These are phyloP conservation scores for Gentiana macrophylla DNA, from an alignment of 257 asterid species.

Conservation along the genomic window DNA sequence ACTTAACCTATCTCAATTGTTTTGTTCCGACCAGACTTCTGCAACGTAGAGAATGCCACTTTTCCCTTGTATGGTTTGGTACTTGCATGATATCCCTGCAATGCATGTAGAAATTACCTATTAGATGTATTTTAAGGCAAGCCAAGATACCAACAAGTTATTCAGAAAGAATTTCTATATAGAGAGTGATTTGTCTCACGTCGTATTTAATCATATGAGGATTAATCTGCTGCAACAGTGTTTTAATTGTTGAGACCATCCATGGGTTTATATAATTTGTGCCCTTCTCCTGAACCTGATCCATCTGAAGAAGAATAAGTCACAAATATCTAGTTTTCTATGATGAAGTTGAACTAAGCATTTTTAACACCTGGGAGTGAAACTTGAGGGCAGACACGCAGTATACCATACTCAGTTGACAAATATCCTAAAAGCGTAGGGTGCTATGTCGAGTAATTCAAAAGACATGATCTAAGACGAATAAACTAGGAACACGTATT, in stretches of 20 bases:
- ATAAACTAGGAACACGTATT: no score
- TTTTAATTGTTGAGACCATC: conserved; percentile 39
- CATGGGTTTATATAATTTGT: conserved; percentile 60
- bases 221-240: conserved; percentile 24
- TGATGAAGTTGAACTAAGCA: background rate
- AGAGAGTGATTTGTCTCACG: conserved; percentile 15
- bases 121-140: background rate
- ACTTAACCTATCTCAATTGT: conserved; percentile 62
- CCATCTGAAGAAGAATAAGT: conserved; percentile 30
- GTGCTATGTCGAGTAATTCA: background rate
- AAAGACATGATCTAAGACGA: background rate
- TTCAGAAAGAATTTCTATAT: conserved; percentile 1
- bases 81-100: conserved; percentile 60
- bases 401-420: background rate
- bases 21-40: conserved; percentile 69
- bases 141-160: no score
- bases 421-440: background rate
- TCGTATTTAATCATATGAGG: conserved; percentile 27
- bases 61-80: conserved; percentile 76
- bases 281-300: conserved; percentile 27
- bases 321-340: conserved; percentile 3
- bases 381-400: no score
- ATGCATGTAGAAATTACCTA: background rate
- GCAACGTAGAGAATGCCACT: conserved; percentile 56
- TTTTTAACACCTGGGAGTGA: background rate